Evolutionary conservation across 768 basidiomycete genomes (phyloP).

Genomic region (Mycena crocata): DNA sequence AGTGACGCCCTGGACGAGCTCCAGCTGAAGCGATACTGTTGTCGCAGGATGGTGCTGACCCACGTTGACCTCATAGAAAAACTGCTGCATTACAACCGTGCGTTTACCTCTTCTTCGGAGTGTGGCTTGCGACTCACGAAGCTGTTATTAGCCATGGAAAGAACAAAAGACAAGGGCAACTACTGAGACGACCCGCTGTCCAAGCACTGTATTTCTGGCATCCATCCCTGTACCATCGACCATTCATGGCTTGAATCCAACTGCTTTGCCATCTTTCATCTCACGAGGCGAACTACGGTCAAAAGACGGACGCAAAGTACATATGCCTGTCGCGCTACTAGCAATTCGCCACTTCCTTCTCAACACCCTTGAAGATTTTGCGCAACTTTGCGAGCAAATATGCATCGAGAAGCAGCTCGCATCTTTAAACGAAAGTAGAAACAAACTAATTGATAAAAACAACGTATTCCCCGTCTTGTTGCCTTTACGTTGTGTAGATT

Average conservation of each 20-base stretch:
- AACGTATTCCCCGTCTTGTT: no score
- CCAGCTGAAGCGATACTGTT: constrained; percentile 94
- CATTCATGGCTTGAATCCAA: not conserved
- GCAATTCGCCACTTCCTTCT: no score
- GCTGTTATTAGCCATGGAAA: constrained; percentile 32
- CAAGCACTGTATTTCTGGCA: constrained; percentile 19
- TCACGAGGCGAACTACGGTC: no score
- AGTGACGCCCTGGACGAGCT: constrained; percentile 93
- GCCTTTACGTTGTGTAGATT: no score
- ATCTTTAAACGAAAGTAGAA: no score
- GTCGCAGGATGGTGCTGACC: constrained; percentile 95
- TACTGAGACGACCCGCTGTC: not conserved
- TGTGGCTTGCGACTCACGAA: not conserved
- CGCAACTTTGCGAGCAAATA: no score
- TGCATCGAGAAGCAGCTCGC: no score
- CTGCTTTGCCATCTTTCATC: not conserved
- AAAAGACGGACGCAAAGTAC: no score
- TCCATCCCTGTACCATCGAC: not conserved
- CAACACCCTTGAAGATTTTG: no score
- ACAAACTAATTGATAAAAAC: no score
- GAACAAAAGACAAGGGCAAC: constrained; percentile 34
- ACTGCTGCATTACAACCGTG: constrained; percentile 95
- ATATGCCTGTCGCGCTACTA: no score
- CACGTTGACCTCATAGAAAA: constrained; percentile 99
- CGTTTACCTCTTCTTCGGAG: constrained; percentile 42